Evolutionary conservation across 352 stramenopile species (phyloP).

Genomic region (Pythium phragmiticola): DNA sequence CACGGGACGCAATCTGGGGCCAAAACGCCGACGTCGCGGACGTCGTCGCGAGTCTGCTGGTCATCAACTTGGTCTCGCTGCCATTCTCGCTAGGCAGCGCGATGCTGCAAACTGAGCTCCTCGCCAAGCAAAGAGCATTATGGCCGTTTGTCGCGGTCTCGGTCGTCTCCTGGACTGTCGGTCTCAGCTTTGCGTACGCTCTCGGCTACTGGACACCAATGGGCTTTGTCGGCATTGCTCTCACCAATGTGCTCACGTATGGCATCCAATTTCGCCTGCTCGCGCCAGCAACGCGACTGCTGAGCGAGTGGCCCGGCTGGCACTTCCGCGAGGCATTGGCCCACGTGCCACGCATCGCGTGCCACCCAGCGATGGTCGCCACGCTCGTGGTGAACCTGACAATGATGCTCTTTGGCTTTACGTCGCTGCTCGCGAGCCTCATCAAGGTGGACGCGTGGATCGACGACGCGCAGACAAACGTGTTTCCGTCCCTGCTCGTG

Average conservation of each 20-base stretch:
- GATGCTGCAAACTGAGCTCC: conserved; percentile 16
- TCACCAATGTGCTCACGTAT: conserved; percentile 38
- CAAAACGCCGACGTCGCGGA: conserved; percentile 27
- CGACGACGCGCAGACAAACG: conserved; percentile 35
- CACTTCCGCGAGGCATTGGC: conserved; percentile 26
- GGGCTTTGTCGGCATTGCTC: conserved; percentile 37
- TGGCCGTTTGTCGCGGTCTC: conserved; percentile 12
- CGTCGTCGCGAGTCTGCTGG: conserved; percentile 20
- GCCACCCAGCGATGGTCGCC: conserved; percentile 34
- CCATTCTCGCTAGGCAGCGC: conserved; percentile 22
- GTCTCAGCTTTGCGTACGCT: conserved; percentile 29
- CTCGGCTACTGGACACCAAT: conserved; percentile 42
- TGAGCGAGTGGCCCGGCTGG: conserved; percentile 37
- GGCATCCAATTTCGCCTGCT: conserved; percentile 38
- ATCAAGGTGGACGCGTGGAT: conserved; percentile 55
- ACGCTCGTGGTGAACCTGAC: conserved; percentile 51
- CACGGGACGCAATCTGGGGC: conserved; percentile 19
- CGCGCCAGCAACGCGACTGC: conserved; percentile 26
- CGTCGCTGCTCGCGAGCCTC: conserved; percentile 52
- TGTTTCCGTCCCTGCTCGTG: conserved; percentile 49
- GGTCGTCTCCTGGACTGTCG: conserved; percentile 16
- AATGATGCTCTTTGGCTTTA: conserved; percentile 47
- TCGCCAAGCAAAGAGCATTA: conserved; percentile 9
- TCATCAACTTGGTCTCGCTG: conserved; percentile 22
- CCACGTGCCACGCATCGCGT: conserved; percentile 18